Evolutionary conservation across 208 protist genomes (phyloP).

Genomic region (Vickermania ingenoplastis): DNA sequence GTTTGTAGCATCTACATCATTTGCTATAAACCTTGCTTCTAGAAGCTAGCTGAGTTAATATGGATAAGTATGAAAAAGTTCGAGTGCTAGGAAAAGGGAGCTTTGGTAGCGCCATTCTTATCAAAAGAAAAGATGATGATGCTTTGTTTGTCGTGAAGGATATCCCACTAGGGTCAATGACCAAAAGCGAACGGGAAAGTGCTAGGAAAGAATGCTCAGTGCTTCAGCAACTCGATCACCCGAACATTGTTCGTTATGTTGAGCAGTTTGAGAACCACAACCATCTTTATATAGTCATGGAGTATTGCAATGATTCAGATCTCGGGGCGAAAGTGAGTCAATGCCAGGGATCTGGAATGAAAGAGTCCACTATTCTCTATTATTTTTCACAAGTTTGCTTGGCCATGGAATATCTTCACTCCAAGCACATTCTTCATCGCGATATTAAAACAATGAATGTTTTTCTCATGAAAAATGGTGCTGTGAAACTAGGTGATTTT

Average conservation of each 20-base stretch:
- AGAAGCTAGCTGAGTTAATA: slow-evolving; percentile 14
- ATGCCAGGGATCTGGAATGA: slow-evolving; percentile 44
- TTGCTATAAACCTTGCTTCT: neutral
- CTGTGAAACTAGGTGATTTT: slow-evolving; percentile 91
- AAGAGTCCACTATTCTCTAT: slow-evolving; percentile 76
- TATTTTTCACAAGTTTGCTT: slow-evolving; percentile 90
- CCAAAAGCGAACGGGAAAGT: slow-evolving; percentile 78
- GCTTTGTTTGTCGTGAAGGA: slow-evolving; percentile 88
- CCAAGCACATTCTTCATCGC: slow-evolving; percentile 88
- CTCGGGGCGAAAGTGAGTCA: slow-evolving; percentile 62
- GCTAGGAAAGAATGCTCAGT: slow-evolving; percentile 81
- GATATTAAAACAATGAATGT: slow-evolving; percentile 93
- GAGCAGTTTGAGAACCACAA: slow-evolving; percentile 88
- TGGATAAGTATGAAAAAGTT: slow-evolving; percentile 89
- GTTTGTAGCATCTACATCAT: slow-evolving; percentile 1
- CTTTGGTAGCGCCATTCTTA: slow-evolving; percentile 89
- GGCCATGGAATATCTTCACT: slow-evolving; percentile 89
- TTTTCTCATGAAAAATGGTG: slow-evolving; percentile 88
- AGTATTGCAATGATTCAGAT: slow-evolving; percentile 88
- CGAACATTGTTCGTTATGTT: slow-evolving; percentile 90
- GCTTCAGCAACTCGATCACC: slow-evolving; percentile 79
- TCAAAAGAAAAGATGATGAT: slow-evolving; percentile 76
- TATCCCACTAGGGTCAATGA: slow-evolving; percentile 78
- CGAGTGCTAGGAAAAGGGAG: slow-evolving; percentile 88
- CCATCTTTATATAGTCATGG: slow-evolving; percentile 90